These are phyloP conservation scores for Solanum hybrid DNA, from an alignment of 305 asterid genomes.

Conservation along the genomic window DNA sequence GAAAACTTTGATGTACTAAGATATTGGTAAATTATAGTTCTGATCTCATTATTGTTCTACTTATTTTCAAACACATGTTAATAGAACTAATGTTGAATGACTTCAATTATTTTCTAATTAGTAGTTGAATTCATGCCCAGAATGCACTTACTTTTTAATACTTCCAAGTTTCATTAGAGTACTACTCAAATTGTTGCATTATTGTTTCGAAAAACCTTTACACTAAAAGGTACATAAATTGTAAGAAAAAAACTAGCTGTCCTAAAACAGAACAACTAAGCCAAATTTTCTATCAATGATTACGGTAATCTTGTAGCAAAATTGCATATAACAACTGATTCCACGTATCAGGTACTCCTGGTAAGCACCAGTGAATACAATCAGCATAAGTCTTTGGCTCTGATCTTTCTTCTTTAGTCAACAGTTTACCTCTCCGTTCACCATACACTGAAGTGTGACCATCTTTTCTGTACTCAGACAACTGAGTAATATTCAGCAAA, in stretches of 20 bases:
- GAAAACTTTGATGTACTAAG: neutral
- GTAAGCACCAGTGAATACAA: conserved; percentile 98
- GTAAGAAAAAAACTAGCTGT: neutral
- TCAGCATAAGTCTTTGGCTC: conserved; percentile 68
- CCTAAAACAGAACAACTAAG: neutral
- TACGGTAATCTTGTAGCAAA: conserved; percentile 65
- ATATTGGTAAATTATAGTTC: neutral
- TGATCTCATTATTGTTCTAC: neutral
- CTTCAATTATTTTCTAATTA: neutral
- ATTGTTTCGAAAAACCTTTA: neutral
- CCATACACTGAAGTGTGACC: conserved; percentile 73
- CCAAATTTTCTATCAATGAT: neutral
- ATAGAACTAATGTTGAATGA: neutral
- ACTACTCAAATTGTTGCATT: neutral
- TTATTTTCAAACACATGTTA: neutral
- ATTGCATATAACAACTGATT: conserved; percentile 63
- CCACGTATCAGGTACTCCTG: conserved; percentile 91
- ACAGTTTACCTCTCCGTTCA: conserved; percentile 72
- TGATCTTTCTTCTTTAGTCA: conserved; percentile 57
- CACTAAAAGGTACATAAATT: neutral
- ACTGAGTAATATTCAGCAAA: conserved; percentile 64
- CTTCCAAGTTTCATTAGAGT: neutral
- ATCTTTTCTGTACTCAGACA: conserved; percentile 82
- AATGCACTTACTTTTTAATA: neutral
- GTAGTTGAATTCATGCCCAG: neutral